Evolutionary conservation across 345 rosid genomes (phyloP).

Genomic region (Erucastrum elatum): DNA sequence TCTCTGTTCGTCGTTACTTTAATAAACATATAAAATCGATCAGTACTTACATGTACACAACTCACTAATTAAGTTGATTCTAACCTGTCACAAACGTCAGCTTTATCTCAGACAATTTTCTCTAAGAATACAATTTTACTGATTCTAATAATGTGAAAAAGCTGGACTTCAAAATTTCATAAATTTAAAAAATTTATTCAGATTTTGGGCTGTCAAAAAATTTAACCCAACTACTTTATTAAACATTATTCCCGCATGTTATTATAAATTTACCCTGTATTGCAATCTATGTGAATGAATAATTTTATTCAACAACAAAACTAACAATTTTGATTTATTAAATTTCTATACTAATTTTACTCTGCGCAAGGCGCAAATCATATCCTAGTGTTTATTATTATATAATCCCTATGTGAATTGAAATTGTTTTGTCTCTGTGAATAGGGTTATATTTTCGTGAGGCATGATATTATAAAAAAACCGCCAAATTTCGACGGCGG

Average conservation of each 20-base stretch:
- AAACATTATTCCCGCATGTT: background rate
- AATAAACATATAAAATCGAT: no score
- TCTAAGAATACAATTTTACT: background rate
- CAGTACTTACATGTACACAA: no score
- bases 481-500: no score
- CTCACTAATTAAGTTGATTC: no score
- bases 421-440: no score
- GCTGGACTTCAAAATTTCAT: background rate
- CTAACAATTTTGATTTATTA: background rate
- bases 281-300: background rate
- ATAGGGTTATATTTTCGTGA: no score
- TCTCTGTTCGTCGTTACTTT: no score
- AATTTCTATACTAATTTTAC: no score
- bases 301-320: background rate
- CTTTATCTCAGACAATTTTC: no score
- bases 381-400: background rate
- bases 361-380: background rate
- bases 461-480: no score
- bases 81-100: no score
- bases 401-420: no score
- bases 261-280: background rate
- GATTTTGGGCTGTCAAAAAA: background rate
- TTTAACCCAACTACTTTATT: background rate
- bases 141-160: background rate
- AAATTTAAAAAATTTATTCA: background rate